Evolutionary conservation across 116 monocot species (phyloP).

Genomic region (Iris pallida): DNA sequence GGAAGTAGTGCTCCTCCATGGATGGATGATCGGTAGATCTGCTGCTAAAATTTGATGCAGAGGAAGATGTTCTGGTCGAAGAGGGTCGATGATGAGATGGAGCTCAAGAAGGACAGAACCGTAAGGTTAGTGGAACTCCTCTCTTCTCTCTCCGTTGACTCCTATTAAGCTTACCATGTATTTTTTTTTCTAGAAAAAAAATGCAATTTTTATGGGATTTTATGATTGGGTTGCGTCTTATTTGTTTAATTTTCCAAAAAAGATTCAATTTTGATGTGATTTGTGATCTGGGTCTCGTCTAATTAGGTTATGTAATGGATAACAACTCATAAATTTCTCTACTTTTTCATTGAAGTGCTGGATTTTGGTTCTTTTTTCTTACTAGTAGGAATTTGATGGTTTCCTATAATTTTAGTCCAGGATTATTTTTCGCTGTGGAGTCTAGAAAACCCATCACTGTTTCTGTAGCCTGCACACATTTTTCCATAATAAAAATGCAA

Average conservation of each 20-base stretch:
- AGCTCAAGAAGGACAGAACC: slow-evolving; percentile 17
- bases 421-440: too few relatives aligned
- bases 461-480: too few relatives aligned
- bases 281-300: too few relatives aligned
- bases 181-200: neutral
- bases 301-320: too few relatives aligned
- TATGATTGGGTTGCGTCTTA: neutral
- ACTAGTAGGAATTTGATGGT: too few relatives aligned
- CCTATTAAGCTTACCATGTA: neutral
- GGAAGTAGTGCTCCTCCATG: neutral
- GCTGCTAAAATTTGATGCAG: slow-evolving; percentile 2
- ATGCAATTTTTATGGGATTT: neutral
- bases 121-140: slow-evolving; percentile 13
- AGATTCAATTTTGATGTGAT: slow-evolving; percentile 1
- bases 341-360: too few relatives aligned
- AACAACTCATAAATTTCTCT: too few relatives aligned
- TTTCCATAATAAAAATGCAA: too few relatives aligned
- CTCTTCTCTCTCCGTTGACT: too few relatives aligned
- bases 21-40: neutral
- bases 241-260: neutral
- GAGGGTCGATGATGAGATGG: slow-evolving; percentile 23
- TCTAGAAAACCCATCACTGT: too few relatives aligned
- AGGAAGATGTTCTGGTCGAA: slow-evolving; percentile 10
- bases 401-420: too few relatives aligned
- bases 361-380: too few relatives aligned